Percentiles rank a stretch among this genome's conserved stretches.
Evolutionary conservation across 2,329 filamentous ascomycete genomes (phyloP).

Genomic region (Trichothecium sympodiale): DNA sequence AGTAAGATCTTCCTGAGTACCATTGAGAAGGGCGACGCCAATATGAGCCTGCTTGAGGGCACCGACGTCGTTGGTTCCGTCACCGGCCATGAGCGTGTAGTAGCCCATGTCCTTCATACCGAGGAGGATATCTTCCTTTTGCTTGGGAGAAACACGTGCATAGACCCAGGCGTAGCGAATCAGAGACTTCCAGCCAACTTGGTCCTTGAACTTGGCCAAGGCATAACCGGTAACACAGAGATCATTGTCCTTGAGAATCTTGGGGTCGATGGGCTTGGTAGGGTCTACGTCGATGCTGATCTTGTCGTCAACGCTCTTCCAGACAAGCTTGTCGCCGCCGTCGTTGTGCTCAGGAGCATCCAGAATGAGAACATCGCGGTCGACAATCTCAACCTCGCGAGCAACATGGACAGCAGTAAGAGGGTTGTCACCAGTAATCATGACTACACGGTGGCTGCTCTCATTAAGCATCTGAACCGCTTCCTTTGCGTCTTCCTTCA

Average conservation of each 20-base stretch:
- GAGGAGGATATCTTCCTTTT: constrained; percentile 97
- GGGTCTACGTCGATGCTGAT: constrained; percentile 78
- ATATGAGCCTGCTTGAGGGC: constrained; percentile 97
- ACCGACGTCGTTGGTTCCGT: constrained; percentile 96
- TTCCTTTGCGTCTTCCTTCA: constrained; percentile 93
- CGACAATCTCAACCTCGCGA: constrained; percentile 91
- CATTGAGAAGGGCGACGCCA: constrained; percentile 90
- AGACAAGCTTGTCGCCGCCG: constrained; percentile 71
- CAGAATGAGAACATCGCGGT: constrained; percentile 86
- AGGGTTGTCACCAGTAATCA: constrained; percentile 98
- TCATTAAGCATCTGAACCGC: constrained; percentile 96
- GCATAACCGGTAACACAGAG: constrained; percentile 95
- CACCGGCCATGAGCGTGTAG: constrained; percentile 96
- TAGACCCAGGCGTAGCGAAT: constrained; percentile 94
- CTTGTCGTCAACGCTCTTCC: constrained; percentile 91
- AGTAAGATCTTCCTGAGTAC: constrained; percentile 79
- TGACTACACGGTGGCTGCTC: constrained; percentile 94
- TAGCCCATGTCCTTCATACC: constrained; percentile 95
- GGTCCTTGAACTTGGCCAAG: constrained; percentile 75
- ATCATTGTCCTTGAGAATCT: constrained; percentile 78
- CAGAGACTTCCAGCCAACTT: constrained; percentile 63
- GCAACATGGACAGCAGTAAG: constrained; percentile 94
- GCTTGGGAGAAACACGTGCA: constrained; percentile 93
- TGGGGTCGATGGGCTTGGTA: constrained; percentile 64
- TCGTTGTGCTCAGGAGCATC: constrained; percentile 88